phyloP scores from a whole-genome alignment of 768 basidiomycete species.

The Serpula lacrymans region DNA sequence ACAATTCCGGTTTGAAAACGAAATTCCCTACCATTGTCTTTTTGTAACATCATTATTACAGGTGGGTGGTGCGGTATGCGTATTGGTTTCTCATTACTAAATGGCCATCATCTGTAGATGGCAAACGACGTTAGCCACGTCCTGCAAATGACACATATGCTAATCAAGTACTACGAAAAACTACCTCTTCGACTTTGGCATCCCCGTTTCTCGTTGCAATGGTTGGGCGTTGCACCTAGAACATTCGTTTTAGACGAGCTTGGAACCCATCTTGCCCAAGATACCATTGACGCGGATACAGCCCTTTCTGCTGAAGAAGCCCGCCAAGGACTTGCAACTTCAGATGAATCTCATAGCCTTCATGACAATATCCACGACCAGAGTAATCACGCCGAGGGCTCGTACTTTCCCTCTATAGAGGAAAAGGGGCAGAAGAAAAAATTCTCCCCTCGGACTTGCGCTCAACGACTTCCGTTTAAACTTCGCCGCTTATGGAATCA shows the following conservation, averaged over 20 bases:
- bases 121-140: conserved; percentile 37
- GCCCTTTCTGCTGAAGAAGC: conserved; percentile 29
- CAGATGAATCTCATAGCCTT: not conserved
- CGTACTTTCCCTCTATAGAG: not conserved
- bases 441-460: conserved; percentile 1
- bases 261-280: conserved; percentile 5
- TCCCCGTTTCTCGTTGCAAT: conserved; percentile 36
- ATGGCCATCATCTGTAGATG: conserved; percentile 42
- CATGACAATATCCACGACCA: no score
- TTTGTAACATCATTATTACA: conserved; percentile 44
- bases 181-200: conserved; percentile 36
- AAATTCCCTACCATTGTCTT: no score
- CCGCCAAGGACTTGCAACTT: conserved; percentile 26
- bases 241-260: conserved; percentile 26
- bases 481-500: conserved; percentile 21
- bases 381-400: not conserved
- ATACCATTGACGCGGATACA: conserved; percentile 13
- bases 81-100: no score
- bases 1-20: no score
- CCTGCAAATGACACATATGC: conserved; percentile 29
- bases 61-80: no score
- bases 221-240: conserved; percentile 39
- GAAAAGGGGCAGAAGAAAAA: not conserved
- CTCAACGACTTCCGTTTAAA: conserved; percentile 3
- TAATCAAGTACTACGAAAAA: conserved; percentile 27